phyloP scores from a whole-genome alignment of 805 yeast genomes.

The Kuraishia capsulata region DNA sequence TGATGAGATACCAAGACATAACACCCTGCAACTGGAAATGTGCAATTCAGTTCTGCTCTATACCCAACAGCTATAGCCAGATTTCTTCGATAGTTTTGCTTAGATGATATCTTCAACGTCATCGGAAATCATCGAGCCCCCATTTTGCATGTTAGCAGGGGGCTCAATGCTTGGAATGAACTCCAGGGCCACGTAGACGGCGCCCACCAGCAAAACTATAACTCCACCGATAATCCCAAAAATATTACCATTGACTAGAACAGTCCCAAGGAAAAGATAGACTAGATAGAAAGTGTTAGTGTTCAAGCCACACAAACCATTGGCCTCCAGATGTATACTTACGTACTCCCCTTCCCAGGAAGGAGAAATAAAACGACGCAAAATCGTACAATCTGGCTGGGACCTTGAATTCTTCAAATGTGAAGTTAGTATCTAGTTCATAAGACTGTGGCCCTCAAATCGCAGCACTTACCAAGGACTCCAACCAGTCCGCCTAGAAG shows the following conservation, averaged over 20 bases:
- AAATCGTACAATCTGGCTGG: constrained; percentile 57
- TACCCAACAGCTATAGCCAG: too few species aligned
- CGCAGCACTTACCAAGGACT: constrained; percentile 30
- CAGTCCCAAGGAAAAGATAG: constrained; percentile 40
- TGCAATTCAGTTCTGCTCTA: too few species aligned
- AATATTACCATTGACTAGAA: constrained; percentile 40
- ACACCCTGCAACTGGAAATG: too few species aligned
- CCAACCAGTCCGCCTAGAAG: constrained; percentile 46
- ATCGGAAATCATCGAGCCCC: constrained; percentile 25
- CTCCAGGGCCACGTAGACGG: constrained; percentile 52
- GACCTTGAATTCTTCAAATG: constrained; percentile 31
- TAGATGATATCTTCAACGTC: constrained; percentile 24
- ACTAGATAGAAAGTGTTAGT: constrained; percentile 19
- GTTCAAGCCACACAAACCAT: constrained; percentile 1
- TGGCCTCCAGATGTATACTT: constrained; percentile 17
- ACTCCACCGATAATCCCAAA: constrained; percentile 52
- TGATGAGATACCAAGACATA: too few species aligned
- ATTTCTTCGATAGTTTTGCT: too few species aligned
- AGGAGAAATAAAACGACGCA: constrained; percentile 61
- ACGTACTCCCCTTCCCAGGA: constrained; percentile 68
- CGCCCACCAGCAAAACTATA: constrained; percentile 51
- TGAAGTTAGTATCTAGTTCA: constrained; percentile 4
- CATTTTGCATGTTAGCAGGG: constrained; percentile 72
- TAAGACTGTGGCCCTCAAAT: background rate
- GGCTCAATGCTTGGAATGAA: constrained; percentile 67